Evolutionary conservation across 2,329 filamentous ascomycete species (phyloP).

Genomic region (Alternaria novae-zelandiae): DNA sequence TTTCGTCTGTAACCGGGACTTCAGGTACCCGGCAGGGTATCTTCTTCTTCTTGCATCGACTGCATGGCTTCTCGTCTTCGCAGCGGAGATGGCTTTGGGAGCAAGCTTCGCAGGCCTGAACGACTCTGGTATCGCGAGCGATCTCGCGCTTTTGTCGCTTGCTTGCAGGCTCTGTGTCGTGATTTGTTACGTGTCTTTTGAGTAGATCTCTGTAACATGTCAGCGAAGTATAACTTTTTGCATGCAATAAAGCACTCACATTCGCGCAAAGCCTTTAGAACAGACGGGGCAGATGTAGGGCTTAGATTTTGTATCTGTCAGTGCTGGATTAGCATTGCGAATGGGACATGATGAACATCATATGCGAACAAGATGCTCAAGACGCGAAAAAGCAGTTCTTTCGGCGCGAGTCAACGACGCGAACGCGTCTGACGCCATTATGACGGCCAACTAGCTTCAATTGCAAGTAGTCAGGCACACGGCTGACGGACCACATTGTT

Average conservation of each 20-base stretch:
- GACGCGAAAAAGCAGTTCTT: background rate
- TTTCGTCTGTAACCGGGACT: constrained; percentile 15
- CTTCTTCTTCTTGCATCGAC: constrained; percentile 58
- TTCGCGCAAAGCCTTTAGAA: constrained; percentile 55
- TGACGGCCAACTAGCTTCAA: background rate
- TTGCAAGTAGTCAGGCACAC: background rate
- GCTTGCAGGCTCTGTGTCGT: constrained; percentile 46
- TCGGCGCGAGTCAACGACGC: background rate
- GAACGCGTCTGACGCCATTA: background rate
- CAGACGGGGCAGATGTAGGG: constrained; percentile 55
- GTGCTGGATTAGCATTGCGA: constrained; percentile 14
- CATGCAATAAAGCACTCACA: constrained; percentile 35
- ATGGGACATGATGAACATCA: background rate
- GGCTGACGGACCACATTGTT: background rate
- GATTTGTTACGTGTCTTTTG: constrained; percentile 58
- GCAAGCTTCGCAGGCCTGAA: constrained; percentile 60
- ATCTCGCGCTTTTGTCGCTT: constrained; percentile 35
- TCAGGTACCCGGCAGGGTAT: constrained; percentile 51
- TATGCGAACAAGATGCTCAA: background rate
- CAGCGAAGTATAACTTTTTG: background rate
- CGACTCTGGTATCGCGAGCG: constrained; percentile 35
- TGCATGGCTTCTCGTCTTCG: constrained; percentile 62
- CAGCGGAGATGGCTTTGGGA: constrained; percentile 61
- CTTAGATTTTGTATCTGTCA: constrained; percentile 50
- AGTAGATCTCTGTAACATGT: constrained; percentile 52